Percentiles rank a stretch among this genome's conserved stretches.
These are phyloP conservation scores for Pseudogymnoascus sp. DNA, from an alignment of 2,329 filamentous ascomycete genomes.

Conservation along the genomic window DNA sequence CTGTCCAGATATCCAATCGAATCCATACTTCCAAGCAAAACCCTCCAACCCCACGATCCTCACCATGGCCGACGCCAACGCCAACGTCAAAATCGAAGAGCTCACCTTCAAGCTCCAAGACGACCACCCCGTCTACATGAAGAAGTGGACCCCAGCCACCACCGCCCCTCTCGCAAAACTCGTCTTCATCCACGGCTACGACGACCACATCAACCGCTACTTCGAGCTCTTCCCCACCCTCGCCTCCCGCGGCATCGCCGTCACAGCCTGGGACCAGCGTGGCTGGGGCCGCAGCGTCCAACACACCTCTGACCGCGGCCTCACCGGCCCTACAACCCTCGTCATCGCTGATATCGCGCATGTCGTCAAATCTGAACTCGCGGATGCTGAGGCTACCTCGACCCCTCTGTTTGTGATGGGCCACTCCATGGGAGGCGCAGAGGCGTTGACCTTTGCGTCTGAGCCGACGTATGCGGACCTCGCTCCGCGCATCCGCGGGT, in stretches of 20 bases:
- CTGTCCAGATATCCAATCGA: neutral
- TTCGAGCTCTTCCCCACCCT: constrained; percentile 64
- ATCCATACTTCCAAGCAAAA: neutral
- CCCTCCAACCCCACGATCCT: neutral
- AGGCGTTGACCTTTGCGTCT: constrained; percentile 56
- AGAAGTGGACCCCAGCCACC: neutral
- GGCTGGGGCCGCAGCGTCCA: constrained; percentile 76
- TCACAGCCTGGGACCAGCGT: constrained; percentile 74
- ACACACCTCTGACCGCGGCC: constrained; percentile 54
- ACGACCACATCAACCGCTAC: constrained; percentile 75
- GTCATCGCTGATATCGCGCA: constrained; percentile 73
- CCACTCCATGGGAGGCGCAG: constrained; percentile 83
- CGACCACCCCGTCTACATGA: constrained; percentile 1
- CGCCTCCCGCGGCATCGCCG: constrained; percentile 62
- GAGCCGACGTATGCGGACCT: constrained; percentile 45
- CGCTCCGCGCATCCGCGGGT: constrained; percentile 57
- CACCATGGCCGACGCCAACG: neutral
- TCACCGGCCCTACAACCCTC: constrained; percentile 62
- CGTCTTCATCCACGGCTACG: constrained; percentile 83
- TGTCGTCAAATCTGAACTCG: constrained; percentile 56
- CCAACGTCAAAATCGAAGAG: constrained; percentile 1
- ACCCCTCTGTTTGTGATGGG: constrained; percentile 76
- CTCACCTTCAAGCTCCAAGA: constrained; percentile 3
- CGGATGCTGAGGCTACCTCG: constrained; percentile 28
- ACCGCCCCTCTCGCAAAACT: constrained; percentile 53